Evolutionary conservation across 2,329 filamentous ascomycete genomes (phyloP), one percentile per base, ranked within the genome.

Genomic region (Harringtonia lauricola): DNA sequence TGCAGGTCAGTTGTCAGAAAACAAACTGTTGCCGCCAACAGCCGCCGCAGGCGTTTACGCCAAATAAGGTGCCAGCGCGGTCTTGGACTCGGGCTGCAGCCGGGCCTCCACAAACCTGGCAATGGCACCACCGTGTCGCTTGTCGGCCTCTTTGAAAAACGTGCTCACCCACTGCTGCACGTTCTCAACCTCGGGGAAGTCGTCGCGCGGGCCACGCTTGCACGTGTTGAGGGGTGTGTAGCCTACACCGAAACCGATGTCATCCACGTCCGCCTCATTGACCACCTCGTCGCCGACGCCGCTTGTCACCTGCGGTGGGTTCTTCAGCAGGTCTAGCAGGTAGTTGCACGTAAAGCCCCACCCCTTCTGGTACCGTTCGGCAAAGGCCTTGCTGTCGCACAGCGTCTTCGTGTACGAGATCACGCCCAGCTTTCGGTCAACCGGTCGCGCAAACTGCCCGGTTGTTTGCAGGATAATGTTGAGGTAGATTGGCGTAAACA

Each of bases 211-310:
- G 4, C 77, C 68, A 47, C 80, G 80, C 60, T 83, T 86, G 67
- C 90, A 92, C 0, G 90, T 95, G 66, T 90, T 94, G 49, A 98
- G 74, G 28, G 86, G 82, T 1, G 92, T 96, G 64, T 94, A 98
- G 9, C 88, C 90, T 51, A 95, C 81, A 22, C 92, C 92, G 57
- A 98, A 98, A 24, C 86, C 83, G 52, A 95, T 80, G 59, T 98
- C 92, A 55, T 98, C 92, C 22, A 95, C 85, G 55, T 96, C 90
- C 3, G 87, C 81, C 59, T 96, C 92, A 12, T 79, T 76, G 50
- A 94, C 81, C 41, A 86, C 67, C 52, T 94, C 87, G 50, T 86
- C 81, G 45, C 82, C 81, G 30, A 73, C 66, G 2, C 81, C 76
- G 15, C 69, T 65, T 8, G 74, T 66, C 5, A 90, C 75, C 30